Percentiles rank a stretch among this genome's conserved stretches.
Evolutionary conservation across 352 stramenopile species (phyloP).

Genomic region (Porosira glacialis): DNA sequence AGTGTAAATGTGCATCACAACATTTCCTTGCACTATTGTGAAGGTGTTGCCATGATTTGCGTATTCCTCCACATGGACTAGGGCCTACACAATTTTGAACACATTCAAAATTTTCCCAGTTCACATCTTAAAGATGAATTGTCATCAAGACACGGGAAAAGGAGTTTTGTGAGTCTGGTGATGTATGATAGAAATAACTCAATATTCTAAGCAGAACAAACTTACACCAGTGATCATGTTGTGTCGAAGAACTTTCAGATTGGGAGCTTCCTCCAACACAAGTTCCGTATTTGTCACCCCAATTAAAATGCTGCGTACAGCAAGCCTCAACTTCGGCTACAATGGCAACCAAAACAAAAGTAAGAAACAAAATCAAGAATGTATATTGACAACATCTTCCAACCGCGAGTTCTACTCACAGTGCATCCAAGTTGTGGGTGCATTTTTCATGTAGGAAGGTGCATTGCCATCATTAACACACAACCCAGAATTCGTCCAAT

Average conservation of each 20-base stretch:
- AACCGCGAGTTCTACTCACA: too few species aligned
- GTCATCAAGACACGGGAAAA: conserved; percentile 4
- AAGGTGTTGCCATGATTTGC: conserved; percentile 15
- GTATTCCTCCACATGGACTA: conserved; percentile 15
- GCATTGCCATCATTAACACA: conserved; percentile 28
- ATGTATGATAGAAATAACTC: conserved; percentile 11
- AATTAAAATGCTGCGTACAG: too few species aligned
- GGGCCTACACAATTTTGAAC: conserved; percentile 18
- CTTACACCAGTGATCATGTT: conserved; percentile 25
- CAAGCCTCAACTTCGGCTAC: too few species aligned
- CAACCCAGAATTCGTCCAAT: conserved; percentile 25
- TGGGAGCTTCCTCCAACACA: too few species aligned
- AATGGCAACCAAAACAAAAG: too few species aligned
- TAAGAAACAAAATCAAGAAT: too few species aligned
- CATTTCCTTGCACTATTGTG: conserved; percentile 8
- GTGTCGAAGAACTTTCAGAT: too few species aligned
- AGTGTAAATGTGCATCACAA: conserved; percentile 23
- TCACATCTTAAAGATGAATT: conserved; percentile 23
- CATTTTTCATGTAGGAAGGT: conserved; percentile 34
- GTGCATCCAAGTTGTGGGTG: conserved; percentile 32
- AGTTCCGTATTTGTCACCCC: too few species aligned
- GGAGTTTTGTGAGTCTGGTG: neutral
- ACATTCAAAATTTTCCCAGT: conserved; percentile 21
- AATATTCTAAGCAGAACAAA: conserved; percentile 28
- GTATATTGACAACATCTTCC: too few species aligned